Evolutionary conservation across 2,329 filamentous ascomycete species (phyloP).

Genomic region (Fusarium beomiforme): DNA sequence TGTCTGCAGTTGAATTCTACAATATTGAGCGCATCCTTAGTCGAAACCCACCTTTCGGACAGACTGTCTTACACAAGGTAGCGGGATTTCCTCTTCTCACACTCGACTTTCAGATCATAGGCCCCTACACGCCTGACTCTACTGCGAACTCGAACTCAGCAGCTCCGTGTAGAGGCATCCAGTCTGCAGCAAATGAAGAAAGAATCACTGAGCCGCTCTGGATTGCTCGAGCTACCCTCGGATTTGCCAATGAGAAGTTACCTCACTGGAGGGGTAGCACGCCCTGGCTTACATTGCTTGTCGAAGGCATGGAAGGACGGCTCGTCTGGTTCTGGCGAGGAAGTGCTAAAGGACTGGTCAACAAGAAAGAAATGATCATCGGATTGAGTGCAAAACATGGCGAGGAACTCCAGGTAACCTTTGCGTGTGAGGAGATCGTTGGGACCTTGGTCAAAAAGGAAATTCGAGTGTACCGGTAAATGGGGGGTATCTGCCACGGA

Average conservation of each 20-base stretch:
- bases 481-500: background rate
- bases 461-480: slow-evolving; percentile 24
- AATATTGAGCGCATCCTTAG: slow-evolving; percentile 81
- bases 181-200: background rate
- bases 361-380: slow-evolving; percentile 66
- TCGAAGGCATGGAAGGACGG: slow-evolving; percentile 62
- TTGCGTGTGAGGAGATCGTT: slow-evolving; percentile 88
- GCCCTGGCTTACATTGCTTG: slow-evolving; percentile 78
- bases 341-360: slow-evolving; percentile 72
- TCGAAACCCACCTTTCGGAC: slow-evolving; percentile 85
- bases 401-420: slow-evolving; percentile 70
- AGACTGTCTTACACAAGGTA: slow-evolving; percentile 71
- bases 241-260: slow-evolving; percentile 73
- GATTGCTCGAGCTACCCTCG: slow-evolving; percentile 72
- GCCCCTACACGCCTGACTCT: slow-evolving; percentile 1
- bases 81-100: slow-evolving; percentile 73
- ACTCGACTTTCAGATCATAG: slow-evolving; percentile 51
- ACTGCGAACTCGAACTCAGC: background rate
- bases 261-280: slow-evolving; percentile 70
- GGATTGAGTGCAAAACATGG: slow-evolving; percentile 61
- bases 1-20: slow-evolving; percentile 73
- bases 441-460: slow-evolving; percentile 58
- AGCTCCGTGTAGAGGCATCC: background rate
- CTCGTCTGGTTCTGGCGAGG: slow-evolving; percentile 75
- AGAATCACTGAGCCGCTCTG: slow-evolving; percentile 13